Evolutionary conservation across 257 asterid species (phyloP).

Genomic region (Jasminum sambac): DNA sequence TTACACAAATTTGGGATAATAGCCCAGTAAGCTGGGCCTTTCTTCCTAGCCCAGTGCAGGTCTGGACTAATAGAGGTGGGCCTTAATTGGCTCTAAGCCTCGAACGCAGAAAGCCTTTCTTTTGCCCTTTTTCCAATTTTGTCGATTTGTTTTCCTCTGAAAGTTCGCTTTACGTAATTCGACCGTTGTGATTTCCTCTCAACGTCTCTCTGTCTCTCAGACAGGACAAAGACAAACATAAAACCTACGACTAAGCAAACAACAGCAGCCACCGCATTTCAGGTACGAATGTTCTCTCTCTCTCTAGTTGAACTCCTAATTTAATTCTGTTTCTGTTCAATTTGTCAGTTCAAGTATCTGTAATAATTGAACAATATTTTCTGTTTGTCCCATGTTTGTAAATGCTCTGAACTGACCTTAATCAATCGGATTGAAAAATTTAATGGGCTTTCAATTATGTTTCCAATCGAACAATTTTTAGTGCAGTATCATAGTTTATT

Average conservation of each 20-base stretch:
- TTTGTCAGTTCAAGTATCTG: not conserved
- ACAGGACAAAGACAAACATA: not conserved
- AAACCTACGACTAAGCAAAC: not conserved
- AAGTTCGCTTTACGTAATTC: not conserved
- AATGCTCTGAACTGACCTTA: not conserved
- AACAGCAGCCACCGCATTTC: not conserved
- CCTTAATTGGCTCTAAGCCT: not conserved
- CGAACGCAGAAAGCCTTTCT: not conserved
- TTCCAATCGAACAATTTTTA: not conserved
- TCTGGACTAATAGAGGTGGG: too few species aligned
- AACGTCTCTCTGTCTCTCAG: not conserved
- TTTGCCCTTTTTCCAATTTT: slow-evolving; percentile 17
- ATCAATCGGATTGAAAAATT: not conserved
- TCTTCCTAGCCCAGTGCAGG: too few species aligned
- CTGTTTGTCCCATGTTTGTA: not conserved
- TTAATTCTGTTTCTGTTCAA: not conserved
- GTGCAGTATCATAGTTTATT: not conserved
- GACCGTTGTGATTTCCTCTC: not conserved
- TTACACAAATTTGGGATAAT: too few species aligned
- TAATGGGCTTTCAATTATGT: not conserved
- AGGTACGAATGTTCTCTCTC: not conserved
- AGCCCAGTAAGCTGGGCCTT: too few species aligned
- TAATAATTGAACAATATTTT: not conserved
- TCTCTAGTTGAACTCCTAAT: not conserved
- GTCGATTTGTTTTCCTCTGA: slow-evolving; percentile 26